Percentiles rank a stretch among this genome's conserved stretches.
phyloP scores from a whole-genome alignment of 805 yeast species.

The Metahyphopichia silvanorum region DNA sequence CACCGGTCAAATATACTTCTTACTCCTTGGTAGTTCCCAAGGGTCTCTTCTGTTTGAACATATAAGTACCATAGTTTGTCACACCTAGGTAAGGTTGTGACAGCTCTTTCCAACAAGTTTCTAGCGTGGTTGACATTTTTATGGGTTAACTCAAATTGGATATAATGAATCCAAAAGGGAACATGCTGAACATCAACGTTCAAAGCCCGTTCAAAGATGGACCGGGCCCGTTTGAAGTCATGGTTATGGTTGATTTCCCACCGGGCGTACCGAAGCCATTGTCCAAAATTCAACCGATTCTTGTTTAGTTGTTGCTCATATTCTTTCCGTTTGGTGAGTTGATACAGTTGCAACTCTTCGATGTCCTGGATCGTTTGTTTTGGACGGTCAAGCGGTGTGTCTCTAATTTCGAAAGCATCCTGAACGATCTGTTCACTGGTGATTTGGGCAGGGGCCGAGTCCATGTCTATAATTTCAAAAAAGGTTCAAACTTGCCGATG shows the following conservation, averaged over 20 bases:
- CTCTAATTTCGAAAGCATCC: constrained; percentile 28
- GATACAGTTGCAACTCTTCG: constrained; percentile 77
- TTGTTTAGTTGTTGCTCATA: constrained; percentile 85
- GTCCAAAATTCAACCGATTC: constrained; percentile 76
- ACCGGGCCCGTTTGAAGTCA: constrained; percentile 76
- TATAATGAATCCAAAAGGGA: constrained; percentile 83
- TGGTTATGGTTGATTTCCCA: constrained; percentile 77
- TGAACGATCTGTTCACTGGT: constrained; percentile 36
- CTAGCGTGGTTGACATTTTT: constrained; percentile 85
- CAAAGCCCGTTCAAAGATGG: constrained; percentile 83
- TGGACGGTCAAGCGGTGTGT: constrained; percentile 23
- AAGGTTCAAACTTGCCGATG: too few relatives aligned
- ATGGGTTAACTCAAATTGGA: constrained; percentile 69
- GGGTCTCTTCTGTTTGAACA: constrained; percentile 76
- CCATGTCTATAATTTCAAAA: not conserved
- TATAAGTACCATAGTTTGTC: constrained; percentile 87
- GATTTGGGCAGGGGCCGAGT: constrained; percentile 9
- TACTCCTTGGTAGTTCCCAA: constrained; percentile 60
- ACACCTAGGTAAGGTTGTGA: constrained; percentile 67
- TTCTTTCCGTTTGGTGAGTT: constrained; percentile 73
- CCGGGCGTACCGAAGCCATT: constrained; percentile 89
- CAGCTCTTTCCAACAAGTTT: constrained; percentile 77
- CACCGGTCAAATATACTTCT: constrained; percentile 72
- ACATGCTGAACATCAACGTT: constrained; percentile 72
- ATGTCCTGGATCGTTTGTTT: constrained; percentile 52